A percentile compares a stretch with the other conserved stretches of the same genome.
phyloP scores from a whole-genome alignment of 345 rosid genomes.

The Euphorbia peplus region DNA sequence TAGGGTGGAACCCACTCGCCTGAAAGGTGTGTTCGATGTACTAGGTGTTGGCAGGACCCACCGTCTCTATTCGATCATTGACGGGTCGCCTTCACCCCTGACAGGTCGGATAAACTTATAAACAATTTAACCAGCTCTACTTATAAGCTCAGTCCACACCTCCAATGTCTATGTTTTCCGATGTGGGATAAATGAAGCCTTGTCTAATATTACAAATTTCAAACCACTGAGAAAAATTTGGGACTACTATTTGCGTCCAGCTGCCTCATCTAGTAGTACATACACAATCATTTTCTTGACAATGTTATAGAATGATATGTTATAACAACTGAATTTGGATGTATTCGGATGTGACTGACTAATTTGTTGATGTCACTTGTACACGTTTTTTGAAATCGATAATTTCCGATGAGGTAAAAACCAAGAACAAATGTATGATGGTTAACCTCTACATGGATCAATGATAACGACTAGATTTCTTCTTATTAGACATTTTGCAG shows the following conservation, averaged over 20 bases:
- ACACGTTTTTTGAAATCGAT: no score
- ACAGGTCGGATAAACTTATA: slow-evolving; percentile 41
- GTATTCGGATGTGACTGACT: no score
- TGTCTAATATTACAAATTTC: background rate
- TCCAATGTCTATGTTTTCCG: background rate
- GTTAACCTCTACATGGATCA: no score
- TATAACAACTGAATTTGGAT: no score
- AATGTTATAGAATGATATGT: no score
- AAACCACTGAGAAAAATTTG: no score
- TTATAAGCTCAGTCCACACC: background rate
- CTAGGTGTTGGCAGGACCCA: slow-evolving; percentile 79
- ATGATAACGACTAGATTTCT: no score
- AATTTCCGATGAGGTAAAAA: no score
- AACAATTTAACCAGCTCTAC: accelerated
- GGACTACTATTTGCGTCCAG: no score
- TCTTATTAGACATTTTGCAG: no score
- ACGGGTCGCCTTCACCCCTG: slow-evolving; percentile 76
- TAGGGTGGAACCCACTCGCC: slow-evolving; percentile 67
- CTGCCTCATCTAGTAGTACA: background rate
- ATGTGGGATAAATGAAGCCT: slow-evolving; percentile 7
- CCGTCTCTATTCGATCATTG: slow-evolving; percentile 79
- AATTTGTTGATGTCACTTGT: no score
- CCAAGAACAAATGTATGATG: no score
- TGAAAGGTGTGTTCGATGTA: slow-evolving; percentile 22
- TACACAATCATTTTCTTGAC: background rate